Evolutionary conservation across 441 rosid species (phyloP), one percentile per base, ranked within the genome.

Genomic region (Rhodomyrtus psidioides): DNA sequence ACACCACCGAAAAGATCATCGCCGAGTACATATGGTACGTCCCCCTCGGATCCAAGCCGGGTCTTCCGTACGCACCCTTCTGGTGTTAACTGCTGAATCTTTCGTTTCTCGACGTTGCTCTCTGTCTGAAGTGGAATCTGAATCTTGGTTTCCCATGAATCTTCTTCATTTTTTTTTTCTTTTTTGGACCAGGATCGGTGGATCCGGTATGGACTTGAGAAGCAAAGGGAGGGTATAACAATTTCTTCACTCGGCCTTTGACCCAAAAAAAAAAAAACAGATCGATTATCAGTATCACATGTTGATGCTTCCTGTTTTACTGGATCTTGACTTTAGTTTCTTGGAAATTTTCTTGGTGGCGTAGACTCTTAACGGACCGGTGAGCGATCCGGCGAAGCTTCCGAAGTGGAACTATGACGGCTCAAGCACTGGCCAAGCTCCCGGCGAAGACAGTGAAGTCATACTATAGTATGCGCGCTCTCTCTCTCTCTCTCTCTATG

Each of bases 11-110:
- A 6, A 87, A 87, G 82, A 57, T 87, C 42, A 87, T 87, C 39
- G 89, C 89, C 34, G 87, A 87, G 85, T 87, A 87, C 85, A 87
- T 87, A 87, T 87, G 89, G 89, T 87, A 51, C 28, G 70, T 59
- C 7, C 39, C 39, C 39, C n/a, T 65, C 49, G 44, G 76, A 65
- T 65, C 76, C 46, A 5, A 65, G 44, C 26, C 76, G 46, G 46
- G 14, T 4, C 26, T 12, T 14, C 27, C 53, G 16, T 70, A 12
- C 65, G 28, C 26, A 14, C 46, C 44, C 21, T 83, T 57, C n/a
- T 19, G 28, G 56, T 3, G 34, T 57, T 23, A 15, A 23, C 24
- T 34, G 53, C 60, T 53, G 53, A 12, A 30, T 54, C 57, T 55
- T 49, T 26, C 30, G 26, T 30, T 42, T 53, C 82, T 39, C 0